A percentile compares a stretch with the other conserved stretches of the same genome.
These are phyloP conservation scores for Nevesoporus exiguus DNA, from an alignment of 768 basidiomycete genomes.

Conservation along the genomic window DNA sequence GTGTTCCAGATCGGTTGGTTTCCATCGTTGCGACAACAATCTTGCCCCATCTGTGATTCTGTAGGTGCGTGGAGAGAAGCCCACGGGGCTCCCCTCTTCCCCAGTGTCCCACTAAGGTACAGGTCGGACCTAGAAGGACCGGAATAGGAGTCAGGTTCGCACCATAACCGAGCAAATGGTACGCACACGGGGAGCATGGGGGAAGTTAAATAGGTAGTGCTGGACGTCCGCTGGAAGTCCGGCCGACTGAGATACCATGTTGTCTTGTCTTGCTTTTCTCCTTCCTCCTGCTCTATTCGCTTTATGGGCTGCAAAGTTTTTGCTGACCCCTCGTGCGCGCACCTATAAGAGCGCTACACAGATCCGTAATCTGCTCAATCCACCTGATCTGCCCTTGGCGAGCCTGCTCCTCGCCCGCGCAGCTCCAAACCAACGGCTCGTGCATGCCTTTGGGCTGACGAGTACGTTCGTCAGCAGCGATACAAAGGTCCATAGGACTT, in stretches of 20 bases:
- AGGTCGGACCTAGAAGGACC: background rate
- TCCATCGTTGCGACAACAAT: background rate
- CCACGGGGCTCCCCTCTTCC: background rate
- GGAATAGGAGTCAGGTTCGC: background rate
- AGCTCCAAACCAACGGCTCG: conserved; percentile 21
- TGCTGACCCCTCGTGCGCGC: conserved; percentile 2
- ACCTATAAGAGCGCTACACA: conserved; percentile 4
- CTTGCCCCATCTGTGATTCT: conserved; percentile 1
- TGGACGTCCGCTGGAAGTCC: background rate
- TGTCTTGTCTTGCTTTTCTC: background rate
- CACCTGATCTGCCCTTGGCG: conserved; percentile 7
- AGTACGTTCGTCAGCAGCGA: conserved; percentile 53
- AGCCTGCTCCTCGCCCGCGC: conserved; percentile 21
- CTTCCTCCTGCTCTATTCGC: background rate
- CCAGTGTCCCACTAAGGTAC: background rate
- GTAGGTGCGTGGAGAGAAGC: background rate
- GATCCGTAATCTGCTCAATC: conserved; percentile 16
- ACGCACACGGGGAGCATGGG: background rate
- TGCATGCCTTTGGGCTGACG: conserved; percentile 30
- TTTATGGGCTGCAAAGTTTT: background rate
- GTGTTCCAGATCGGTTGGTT: background rate
- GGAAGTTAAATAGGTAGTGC: conserved; percentile 12
- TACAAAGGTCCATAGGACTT: conserved; percentile 25
- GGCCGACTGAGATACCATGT: conserved; percentile 3
- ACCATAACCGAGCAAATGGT: background rate